Evolutionary conservation across 768 basidiomycete genomes (phyloP), one percentile per base, ranked within the genome.

Genomic region (Mycena epipterygia): DNA sequence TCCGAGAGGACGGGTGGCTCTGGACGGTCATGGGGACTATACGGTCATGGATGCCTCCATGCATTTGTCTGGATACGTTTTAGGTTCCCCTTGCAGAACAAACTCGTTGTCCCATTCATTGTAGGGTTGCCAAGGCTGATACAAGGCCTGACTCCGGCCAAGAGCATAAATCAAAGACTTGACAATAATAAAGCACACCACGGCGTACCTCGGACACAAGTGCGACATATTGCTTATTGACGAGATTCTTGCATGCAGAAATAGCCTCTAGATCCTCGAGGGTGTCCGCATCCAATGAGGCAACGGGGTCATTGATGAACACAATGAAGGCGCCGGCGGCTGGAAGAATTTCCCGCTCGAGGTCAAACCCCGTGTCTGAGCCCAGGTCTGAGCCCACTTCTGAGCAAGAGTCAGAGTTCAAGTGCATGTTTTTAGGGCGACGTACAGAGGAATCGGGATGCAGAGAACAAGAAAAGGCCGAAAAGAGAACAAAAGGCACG

Each of bases 41-140:
- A 73, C 19, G 1, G 67, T 69, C 71, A 73, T 73, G 4, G 44
- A 23, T 6, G 71, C 49, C 14, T 56, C 62, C 12, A 69, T 64
- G 48, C 55, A 53, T 46, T n/a, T 35, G 5, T 30, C 57, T 1
- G 41, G 29, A 13, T 17, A 35, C 14, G 17, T 30, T 5, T 37
- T 6, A 25, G 66, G 67, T 16, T 57, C 29, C 21, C 67, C 71
- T 55, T 60, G 71, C 29, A 52, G 32, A 17, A 73, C 8, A 19
- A 73, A 59, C 21, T 53, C 32, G 59, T 68, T 29, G 4, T 21
- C 16, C 14, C 60, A 63, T n/a, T 29, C 25, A 29, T 58, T 62
- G 46, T 68, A 60, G 13, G 66, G 62, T 19, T 27, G 46, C 53
- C 52, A 53, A 33, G 32, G 32, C 32, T 53, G 52, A 29, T 33